Evolutionary conservation across 331 rosid genomes (phyloP), one percentile per base, ranked within the genome.

Genomic region (Quercus phellos): DNA sequence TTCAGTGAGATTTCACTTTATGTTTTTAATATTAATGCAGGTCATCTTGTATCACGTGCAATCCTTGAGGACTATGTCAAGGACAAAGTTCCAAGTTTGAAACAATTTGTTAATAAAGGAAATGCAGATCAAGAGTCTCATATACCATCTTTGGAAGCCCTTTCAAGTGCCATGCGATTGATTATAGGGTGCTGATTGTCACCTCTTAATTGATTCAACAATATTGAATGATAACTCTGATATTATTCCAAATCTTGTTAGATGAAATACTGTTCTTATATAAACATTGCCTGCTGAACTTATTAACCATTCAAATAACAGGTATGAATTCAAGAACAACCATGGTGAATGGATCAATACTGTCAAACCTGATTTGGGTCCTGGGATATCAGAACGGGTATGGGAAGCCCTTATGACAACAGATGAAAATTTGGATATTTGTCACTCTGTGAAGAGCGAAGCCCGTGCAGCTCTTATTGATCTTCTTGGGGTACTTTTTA

Each of bases 271-370:
- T 78, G 14, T 72, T 66, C 58, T 69, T 38, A 17, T 35, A 75
- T 51, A 58, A 77, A 53, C 2, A 27, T 32, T 74, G 77, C 68
- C 11, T 38, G 10, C 75, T 74, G 46, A 21, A 58, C 56, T 64
- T 66, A 16, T 78, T 29, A 34, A 32, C 77, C 73, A 46, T 77
- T 53, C 78, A 68, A 76, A 75, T 59, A 22, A 4, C 46, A 94
- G 99, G 88, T 80, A 82, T 74, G 99, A 94, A 43, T 91, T 94
- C 90, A 94, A 90, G 89, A 88, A 72, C 74, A 94, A 91, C 78
- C 99, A 94, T 67, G 87, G 90, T 21, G 93, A 89, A 88, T 92
- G 99, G 99, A 22, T 94, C 51, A 79, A 19, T 19, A 79, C 87
- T 17, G 88, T 83, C 77, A 88, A 88, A 81, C 98, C 99, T 63